These are phyloP conservation scores for Tylopilus intermedius DNA, from an alignment of 768 basidiomycete species.

Conservation along the genomic window DNA sequence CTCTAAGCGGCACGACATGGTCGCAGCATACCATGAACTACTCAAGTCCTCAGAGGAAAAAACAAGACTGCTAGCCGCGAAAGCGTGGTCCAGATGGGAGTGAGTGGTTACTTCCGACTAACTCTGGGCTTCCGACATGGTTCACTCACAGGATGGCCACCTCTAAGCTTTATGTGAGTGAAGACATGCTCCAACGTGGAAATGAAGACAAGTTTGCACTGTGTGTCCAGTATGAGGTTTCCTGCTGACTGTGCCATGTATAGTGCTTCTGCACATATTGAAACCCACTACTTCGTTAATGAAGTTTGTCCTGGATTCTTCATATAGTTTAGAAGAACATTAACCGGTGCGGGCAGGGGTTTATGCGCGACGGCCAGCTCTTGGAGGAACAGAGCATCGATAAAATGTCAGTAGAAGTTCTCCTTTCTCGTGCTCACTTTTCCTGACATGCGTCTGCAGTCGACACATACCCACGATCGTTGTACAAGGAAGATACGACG, in stretches of 20 bases:
- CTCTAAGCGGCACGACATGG: constrained; percentile 70
- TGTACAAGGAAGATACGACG: constrained; percentile 85
- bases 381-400: constrained; percentile 79
- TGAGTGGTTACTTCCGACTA: constrained; percentile 36
- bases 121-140: background rate
- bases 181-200: constrained; percentile 60
- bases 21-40: constrained; percentile 78
- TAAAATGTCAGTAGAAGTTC: constrained; percentile 60
- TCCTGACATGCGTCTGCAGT: constrained; percentile 35
- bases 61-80: constrained; percentile 63
- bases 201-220: constrained; percentile 72
- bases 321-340: background rate
- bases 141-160: constrained; percentile 66
- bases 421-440: background rate
- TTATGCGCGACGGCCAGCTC: constrained; percentile 85
- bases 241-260: background rate
- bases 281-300: constrained; percentile 89
- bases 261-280: constrained; percentile 83
- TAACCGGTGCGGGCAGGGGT: constrained; percentile 46
- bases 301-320: constrained; percentile 39
- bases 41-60: constrained; percentile 69
- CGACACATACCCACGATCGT: constrained; percentile 83
- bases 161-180: constrained; percentile 66
- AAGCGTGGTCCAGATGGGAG: constrained; percentile 91
- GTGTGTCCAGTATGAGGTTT: constrained; percentile 37